These are phyloP conservation scores for Penicillium riverlandense DNA, from an alignment of 495 filamentous ascomycete species.

Conservation along the genomic window DNA sequence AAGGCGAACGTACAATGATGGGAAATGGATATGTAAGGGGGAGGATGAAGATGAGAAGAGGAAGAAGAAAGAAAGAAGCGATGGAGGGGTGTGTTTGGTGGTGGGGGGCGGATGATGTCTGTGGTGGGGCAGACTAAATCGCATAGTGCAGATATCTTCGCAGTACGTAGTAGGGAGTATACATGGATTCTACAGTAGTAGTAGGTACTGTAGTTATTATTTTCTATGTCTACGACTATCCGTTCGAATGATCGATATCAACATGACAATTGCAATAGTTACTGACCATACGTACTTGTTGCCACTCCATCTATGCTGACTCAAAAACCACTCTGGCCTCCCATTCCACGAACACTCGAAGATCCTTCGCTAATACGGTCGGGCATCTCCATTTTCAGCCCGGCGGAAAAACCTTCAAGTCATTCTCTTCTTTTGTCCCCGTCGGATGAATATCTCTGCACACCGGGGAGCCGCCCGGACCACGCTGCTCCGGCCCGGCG, in stretches of 20 bases:
- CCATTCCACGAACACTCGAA: too few relatives aligned
- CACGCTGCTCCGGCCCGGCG: slow-evolving; percentile 22
- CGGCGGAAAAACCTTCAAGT: background rate
- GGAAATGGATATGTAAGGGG: too few relatives aligned
- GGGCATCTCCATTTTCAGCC: background rate
- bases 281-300: too few relatives aligned
- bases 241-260: too few relatives aligned
- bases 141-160: background rate
- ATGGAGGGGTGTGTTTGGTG: slow-evolving; percentile 11
- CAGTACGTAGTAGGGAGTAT: background rate
- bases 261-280: too few relatives aligned
- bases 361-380: too few relatives aligned
- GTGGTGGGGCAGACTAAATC: slow-evolving; percentile 15
- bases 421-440: background rate
- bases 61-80: slow-evolving; percentile 6
- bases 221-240: too few relatives aligned
- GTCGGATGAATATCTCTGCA: background rate
- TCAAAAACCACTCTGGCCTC: too few relatives aligned
- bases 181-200: background rate
- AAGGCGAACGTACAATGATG: slow-evolving; percentile 6
- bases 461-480: slow-evolving; percentile 26
- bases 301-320: too few relatives aligned
- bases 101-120: slow-evolving; percentile 30
- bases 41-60: slow-evolving; percentile 9
- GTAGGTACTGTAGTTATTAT: too few relatives aligned